phyloP scores from a whole-genome alignment of 495 filamentous ascomycete species.

The Cenococcum geophilum region DNA sequence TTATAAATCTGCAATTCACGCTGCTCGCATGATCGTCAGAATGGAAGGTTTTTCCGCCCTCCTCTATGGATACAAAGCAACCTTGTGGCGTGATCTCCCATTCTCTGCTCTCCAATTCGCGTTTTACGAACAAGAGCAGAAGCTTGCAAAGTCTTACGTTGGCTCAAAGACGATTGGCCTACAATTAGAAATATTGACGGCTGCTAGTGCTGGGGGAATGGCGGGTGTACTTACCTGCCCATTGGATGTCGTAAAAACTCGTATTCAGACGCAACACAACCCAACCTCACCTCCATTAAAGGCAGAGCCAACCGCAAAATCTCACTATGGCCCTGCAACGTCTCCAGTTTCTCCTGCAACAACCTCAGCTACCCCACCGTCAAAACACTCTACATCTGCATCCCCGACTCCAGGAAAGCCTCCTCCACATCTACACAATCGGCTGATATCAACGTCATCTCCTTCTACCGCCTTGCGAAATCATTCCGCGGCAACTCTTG shows the following conservation, averaged over 20 bases:
- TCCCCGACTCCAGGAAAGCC: slow-evolving; percentile 11
- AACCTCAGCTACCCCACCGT: background rate
- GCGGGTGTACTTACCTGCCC: slow-evolving; percentile 93
- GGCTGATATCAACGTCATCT: slow-evolving; percentile 77
- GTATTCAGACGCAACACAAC: slow-evolving; percentile 86
- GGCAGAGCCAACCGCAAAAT: background rate
- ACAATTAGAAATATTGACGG: slow-evolving; percentile 79
- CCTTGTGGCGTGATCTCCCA: slow-evolving; percentile 87
- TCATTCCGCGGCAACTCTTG: slow-evolving; percentile 66
- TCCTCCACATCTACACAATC: slow-evolving; percentile 33
- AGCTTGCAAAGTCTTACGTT: slow-evolving; percentile 66
- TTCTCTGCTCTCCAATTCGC: slow-evolving; percentile 96
- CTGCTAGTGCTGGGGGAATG: slow-evolving; percentile 85
- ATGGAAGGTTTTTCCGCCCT: slow-evolving; percentile 77
- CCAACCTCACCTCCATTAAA: slow-evolving; percentile 19
- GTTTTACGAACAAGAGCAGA: slow-evolving; percentile 93
- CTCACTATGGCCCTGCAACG: background rate
- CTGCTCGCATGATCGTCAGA: slow-evolving; percentile 72
- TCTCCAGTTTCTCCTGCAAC: background rate
- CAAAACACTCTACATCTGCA: slow-evolving; percentile 17
- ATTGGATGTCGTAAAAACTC: slow-evolving; percentile 94
- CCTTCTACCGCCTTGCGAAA: slow-evolving; percentile 71
- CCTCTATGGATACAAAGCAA: slow-evolving; percentile 92
- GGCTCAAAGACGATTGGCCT: slow-evolving; percentile 75
- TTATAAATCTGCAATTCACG: slow-evolving; percentile 74